Evolutionary conservation across 2,329 filamentous ascomycete genomes (phyloP).

Genomic region (Myriosclerotinia duriaeana): DNA sequence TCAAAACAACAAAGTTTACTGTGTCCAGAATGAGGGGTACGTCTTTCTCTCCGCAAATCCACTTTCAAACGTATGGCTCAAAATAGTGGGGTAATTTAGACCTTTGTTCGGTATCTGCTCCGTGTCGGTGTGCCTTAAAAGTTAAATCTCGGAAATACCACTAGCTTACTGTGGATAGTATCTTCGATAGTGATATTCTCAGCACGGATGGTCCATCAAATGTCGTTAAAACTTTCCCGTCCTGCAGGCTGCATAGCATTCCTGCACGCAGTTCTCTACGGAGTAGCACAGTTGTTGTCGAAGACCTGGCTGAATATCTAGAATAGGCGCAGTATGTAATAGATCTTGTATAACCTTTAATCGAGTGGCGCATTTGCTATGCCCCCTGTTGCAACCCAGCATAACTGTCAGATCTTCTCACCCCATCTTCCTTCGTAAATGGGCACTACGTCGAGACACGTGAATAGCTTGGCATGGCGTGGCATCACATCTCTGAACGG

Average conservation of each 20-base stretch:
- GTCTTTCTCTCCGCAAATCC: not conserved
- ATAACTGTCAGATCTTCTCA: not conserved
- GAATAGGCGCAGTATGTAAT: not conserved
- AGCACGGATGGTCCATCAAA: not conserved
- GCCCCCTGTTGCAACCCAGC: not conserved
- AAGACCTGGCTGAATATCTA: not conserved
- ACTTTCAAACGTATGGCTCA: not conserved
- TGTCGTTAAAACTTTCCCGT: not conserved
- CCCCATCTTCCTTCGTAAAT: not conserved
- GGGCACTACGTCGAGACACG: not conserved
- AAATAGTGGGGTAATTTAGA: not conserved
- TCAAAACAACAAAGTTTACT: too few relatives aligned
- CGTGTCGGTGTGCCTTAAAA: not conserved
- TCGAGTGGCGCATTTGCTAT: not conserved
- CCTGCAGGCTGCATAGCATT: not conserved
- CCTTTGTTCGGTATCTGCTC: not conserved
- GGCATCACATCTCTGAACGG: not conserved
- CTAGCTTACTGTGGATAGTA: not conserved
- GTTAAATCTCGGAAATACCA: not conserved
- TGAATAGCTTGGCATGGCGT: not conserved
- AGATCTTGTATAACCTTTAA: not conserved
- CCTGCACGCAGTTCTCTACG: not conserved
- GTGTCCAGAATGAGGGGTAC: not conserved
- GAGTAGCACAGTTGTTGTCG: not conserved
- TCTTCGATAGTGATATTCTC: not conserved